Evolutionary conservation across 495 filamentous ascomycete species (phyloP).

Genomic region (Jackrogersella multiformis): DNA sequence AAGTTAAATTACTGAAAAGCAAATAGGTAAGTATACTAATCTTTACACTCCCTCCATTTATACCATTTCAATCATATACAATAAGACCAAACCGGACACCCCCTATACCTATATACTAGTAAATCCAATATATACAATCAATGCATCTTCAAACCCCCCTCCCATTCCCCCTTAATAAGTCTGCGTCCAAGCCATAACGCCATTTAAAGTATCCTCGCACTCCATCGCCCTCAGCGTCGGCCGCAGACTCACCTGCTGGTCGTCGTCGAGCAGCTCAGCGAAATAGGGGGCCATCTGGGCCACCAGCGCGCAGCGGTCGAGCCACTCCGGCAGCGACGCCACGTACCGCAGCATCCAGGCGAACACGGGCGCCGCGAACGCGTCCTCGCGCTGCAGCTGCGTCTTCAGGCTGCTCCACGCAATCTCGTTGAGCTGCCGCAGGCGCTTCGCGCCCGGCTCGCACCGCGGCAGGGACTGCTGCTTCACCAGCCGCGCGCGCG

Average conservation of each 20-base stretch:
- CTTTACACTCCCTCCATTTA: not conserved
- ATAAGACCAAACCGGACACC: too few species aligned
- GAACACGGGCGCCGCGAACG: not conserved
- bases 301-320: conserved; percentile 37
- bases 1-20: too few species aligned
- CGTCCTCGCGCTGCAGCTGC: not conserved
- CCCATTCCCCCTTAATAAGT: too few species aligned
- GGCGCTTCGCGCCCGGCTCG: not conserved
- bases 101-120: not conserved
- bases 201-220: conserved; percentile 51
- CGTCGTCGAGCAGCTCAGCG: conserved; percentile 33
- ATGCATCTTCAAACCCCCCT: not conserved
- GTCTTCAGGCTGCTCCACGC: not conserved
- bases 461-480: not conserved
- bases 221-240: conserved; percentile 53
- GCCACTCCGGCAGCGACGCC: conserved; percentile 40
- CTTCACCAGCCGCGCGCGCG: not conserved
- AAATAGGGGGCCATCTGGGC: conserved; percentile 46
- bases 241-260: conserved; percentile 44
- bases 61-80: not conserved
- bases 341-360: conserved; percentile 38
- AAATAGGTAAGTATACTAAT: too few species aligned
- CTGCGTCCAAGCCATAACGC: conserved; percentile 49
- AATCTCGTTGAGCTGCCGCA: not conserved
- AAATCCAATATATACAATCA: not conserved